Conservation (phyloP, 2,329 filamentous ascomycete genomes). For the Ophiostoma perfectum region DNA sequence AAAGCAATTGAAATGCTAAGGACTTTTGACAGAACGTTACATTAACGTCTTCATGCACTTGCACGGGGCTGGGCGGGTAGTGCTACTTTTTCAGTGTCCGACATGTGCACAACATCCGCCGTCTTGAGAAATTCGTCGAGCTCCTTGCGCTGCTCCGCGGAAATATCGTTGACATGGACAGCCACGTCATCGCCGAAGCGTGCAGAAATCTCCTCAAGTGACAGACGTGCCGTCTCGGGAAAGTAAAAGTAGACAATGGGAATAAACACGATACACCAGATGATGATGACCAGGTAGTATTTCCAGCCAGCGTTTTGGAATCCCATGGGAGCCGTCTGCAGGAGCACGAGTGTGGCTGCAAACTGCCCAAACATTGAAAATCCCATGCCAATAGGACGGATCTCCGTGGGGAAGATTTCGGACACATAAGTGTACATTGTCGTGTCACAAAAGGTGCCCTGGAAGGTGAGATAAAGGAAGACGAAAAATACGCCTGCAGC, state of each 20-base stretch:
- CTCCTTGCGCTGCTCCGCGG: slow-evolving; percentile 31
- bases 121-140: slow-evolving; percentile 25
- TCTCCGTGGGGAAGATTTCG: slow-evolving; percentile 42
- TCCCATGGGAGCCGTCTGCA: slow-evolving; percentile 42
- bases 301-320: slow-evolving; percentile 45
- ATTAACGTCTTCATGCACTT: background rate
- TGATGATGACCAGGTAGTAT: slow-evolving; percentile 45
- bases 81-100: background rate
- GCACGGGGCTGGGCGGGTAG: background rate
- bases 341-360: slow-evolving; percentile 42
- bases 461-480: slow-evolving; percentile 45
- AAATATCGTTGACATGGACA: slow-evolving; percentile 41
- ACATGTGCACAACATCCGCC: slow-evolving; percentile 19
- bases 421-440: slow-evolving; percentile 39
- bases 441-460: slow-evolving; percentile 36
- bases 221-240: slow-evolving; percentile 39
- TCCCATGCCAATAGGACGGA: slow-evolving; percentile 31
- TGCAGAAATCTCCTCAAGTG: slow-evolving; percentile 42
- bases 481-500: slow-evolving; percentile 41
- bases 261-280: slow-evolving; percentile 38
- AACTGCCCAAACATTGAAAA: slow-evolving; percentile 36
- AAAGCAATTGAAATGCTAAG: too few relatives aligned
- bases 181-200: slow-evolving; percentile 48
- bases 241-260: slow-evolving; percentile 40
- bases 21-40: too few relatives aligned